Evolutionary conservation across 352 stramenopile species (phyloP).

Genomic region (Pythium grandisporangium): DNA sequence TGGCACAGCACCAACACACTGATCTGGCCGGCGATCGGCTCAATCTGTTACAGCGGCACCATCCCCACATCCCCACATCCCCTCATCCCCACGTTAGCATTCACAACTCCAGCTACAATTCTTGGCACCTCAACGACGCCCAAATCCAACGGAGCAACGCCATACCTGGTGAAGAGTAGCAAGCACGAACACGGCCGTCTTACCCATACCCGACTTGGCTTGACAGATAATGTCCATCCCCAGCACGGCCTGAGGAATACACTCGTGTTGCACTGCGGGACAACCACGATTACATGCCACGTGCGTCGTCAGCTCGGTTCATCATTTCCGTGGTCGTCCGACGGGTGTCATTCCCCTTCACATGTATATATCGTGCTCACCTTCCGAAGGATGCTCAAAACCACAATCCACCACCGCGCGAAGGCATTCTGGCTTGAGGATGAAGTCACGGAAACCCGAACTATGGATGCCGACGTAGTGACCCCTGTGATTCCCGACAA

Average conservation of each 20-base stretch:
- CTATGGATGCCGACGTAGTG: conserved; percentile 99
- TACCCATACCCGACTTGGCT: conserved; percentile 99
- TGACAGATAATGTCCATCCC: conserved; percentile 99
- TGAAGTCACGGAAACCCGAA: conserved; percentile 99
- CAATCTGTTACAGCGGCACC: too few species aligned
- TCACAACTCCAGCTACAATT: too few species aligned
- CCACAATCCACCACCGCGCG: conserved; percentile 98
- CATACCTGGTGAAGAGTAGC: conserved; percentile 97
- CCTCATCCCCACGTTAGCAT: too few species aligned
- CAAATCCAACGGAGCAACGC: too few species aligned
- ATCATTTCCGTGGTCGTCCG: too few species aligned
- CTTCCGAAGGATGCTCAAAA: conserved; percentile 99
- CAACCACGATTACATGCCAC: too few species aligned
- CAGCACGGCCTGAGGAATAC: conserved; percentile 98
- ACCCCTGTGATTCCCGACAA: too few species aligned
- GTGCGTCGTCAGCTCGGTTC: too few species aligned
- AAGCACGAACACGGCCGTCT: conserved; percentile 99
- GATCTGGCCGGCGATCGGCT: conserved; percentile 89
- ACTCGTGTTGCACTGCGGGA: conserved; percentile 95
- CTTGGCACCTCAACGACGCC: too few species aligned
- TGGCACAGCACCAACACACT: conserved; percentile 98
- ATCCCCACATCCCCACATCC: too few species aligned
- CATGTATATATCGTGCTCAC: too few species aligned
- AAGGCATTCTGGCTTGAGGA: conserved; percentile 98
- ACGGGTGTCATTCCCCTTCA: too few species aligned